Evolutionary conservation across 129 eudicot genomes (phyloP).

Genomic region (Tagetes patula): DNA sequence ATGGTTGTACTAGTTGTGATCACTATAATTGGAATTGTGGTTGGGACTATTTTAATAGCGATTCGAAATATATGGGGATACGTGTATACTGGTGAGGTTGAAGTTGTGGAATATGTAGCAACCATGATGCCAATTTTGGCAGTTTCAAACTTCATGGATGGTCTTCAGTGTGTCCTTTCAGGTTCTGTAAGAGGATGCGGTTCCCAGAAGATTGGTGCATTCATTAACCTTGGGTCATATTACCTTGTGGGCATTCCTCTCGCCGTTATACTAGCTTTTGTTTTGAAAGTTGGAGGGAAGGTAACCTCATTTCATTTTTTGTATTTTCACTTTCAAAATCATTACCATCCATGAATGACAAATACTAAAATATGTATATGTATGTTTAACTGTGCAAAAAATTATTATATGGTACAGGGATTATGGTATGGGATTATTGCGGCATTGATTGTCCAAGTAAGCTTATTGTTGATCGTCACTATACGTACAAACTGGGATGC

Average conservation of each 20-base stretch:
- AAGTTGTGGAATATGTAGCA: constrained; percentile 74
- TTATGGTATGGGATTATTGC: constrained; percentile 76
- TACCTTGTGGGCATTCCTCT: constrained; percentile 82
- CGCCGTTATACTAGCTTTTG: constrained; percentile 63
- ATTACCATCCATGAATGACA: neutral
- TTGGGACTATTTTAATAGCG: constrained; percentile 47
- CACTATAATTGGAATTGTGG: constrained; percentile 45
- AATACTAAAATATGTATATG: no score
- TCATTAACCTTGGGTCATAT: constrained; percentile 73
- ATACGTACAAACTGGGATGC: constrained; percentile 57
- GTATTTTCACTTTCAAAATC: neutral
- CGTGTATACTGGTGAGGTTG: constrained; percentile 68
- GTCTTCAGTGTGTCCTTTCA: constrained; percentile 68
- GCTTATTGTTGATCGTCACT: constrained; percentile 40
- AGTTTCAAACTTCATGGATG: constrained; percentile 58
- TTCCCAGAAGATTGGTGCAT: constrained; percentile 79
- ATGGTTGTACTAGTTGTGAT: constrained; percentile 52
- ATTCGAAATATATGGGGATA: constrained; percentile 73
- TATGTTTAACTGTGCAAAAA: no score
- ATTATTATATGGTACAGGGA: constrained; percentile 42
- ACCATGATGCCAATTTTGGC: constrained; percentile 71
- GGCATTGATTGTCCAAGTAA: constrained; percentile 59
- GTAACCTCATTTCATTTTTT: constrained; percentile 31
- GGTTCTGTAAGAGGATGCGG: constrained; percentile 89
- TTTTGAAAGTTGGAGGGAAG: constrained; percentile 68